Percentiles rank a stretch among this genome's conserved stretches.
These are phyloP conservation scores for Aspergillus sp. DNA, from an alignment of 2,329 filamentous ascomycete species.

Conservation along the genomic window DNA sequence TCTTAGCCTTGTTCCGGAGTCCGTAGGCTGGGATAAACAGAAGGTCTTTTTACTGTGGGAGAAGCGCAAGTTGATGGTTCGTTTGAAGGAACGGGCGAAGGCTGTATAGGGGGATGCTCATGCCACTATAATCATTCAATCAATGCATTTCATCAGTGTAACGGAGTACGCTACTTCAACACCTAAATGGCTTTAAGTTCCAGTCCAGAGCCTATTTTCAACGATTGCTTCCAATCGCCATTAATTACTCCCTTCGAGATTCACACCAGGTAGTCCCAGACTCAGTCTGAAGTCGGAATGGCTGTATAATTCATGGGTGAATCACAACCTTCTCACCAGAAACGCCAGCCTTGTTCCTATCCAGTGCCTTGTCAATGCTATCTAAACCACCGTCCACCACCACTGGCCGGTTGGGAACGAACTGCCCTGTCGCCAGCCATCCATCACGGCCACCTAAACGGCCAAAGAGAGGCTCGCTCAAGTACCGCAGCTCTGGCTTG, in stretches of 20 bases:
- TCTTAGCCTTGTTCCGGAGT: constrained; percentile 14
- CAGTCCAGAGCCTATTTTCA: no score
- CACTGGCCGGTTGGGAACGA: constrained; percentile 27
- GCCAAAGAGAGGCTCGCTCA: constrained; percentile 30
- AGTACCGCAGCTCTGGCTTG: constrained; percentile 23
- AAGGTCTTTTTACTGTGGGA: constrained; percentile 27
- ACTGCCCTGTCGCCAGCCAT: constrained; percentile 30
- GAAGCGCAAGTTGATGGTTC: constrained; percentile 22
- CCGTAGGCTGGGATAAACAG: constrained; percentile 22
- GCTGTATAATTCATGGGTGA: neutral
- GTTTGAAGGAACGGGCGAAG: neutral
- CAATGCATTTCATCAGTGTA: no score
- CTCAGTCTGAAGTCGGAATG: no score
- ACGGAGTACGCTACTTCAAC: no score
- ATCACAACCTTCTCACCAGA: constrained; percentile 22
- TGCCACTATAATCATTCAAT: no score
- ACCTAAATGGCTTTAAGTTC: no score
- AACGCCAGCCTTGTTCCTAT: constrained; percentile 19
- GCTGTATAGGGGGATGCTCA: no score
- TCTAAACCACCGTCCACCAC: constrained; percentile 30
- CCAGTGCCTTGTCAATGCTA: constrained; percentile 18
- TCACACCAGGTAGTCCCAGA: no score
- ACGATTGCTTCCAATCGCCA: no score
- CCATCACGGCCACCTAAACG: constrained; percentile 24
- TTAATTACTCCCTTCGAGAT: no score